Base-by-base conservation (phyloP, 768 basidiomycete genomes). In the Amanita pallidorosea region DNA sequence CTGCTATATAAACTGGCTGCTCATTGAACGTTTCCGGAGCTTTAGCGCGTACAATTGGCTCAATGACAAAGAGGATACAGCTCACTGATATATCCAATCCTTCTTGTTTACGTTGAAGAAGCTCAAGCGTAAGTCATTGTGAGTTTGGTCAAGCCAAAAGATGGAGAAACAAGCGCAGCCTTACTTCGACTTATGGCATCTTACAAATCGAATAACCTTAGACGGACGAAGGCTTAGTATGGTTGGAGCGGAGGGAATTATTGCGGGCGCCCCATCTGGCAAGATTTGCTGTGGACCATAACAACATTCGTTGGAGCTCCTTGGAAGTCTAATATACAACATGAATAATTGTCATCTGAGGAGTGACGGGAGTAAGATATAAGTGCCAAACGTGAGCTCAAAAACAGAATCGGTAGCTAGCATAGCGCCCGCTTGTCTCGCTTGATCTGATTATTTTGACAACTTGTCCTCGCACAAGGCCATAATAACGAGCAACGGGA, bases 401-500 rank as follows among this genome's bases (percentile, higher is more conserved):
- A 68, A 88, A 91, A 70, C 88, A 90, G 64, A 92, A 88, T 55
- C 89, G 85, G 72, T 92, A 92, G 62, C 88, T 91, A 47, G 89
- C 86, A 59, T 92, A 94, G 53, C 90, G 81, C 46, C 95, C 95
- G 55, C 87, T 89, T 15, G 96, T 99, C 74, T 98, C 96, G 67
- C 89, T 93, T 23, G 93, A 89, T 60, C 96, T 75, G 53, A 88
- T 97, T 60, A 99, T 98, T 74, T 96, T 97, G 67, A 99, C 96
- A 43, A 99, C 96, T 65, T 95, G 91, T 23, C 95, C 94, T 45
- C 96, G 80, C 59, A 83, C 79, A 52, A 99, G 79, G 47, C 96
- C 96, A 70, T 97, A 99, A 67, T 99, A 98, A 53, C 94, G 81
- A 37, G 96, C 92, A n/a, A 99, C 95, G 8, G 96, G 96, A 66